Evolutionary conservation across 208 protist genomes (phyloP).

Genomic region (Porcisia hertigi): DNA sequence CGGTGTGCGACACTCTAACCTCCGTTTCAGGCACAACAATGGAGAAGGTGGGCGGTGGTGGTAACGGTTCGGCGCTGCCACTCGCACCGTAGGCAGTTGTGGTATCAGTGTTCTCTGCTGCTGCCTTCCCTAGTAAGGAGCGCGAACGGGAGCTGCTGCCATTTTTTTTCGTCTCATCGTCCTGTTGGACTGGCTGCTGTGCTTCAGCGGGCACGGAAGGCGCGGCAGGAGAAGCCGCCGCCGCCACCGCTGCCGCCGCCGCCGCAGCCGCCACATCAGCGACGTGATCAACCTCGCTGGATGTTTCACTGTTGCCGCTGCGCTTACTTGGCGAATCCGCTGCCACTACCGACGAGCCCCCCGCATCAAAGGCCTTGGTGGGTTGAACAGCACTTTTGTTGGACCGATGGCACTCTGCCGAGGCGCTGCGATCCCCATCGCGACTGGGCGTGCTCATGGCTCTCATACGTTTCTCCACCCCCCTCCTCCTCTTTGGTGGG

Average conservation of each 20-base stretch:
- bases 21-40: conserved; percentile 1
- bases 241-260: not conserved
- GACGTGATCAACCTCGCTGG: not conserved
- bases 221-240: not conserved
- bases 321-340: not conserved
- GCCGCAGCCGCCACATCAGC: not conserved
- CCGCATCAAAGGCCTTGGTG: not conserved
- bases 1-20: not conserved
- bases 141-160: not conserved
- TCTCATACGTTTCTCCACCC: not conserved
- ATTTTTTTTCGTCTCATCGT: not conserved
- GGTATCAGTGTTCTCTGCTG: no score
- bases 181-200: not conserved
- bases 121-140: not conserved
- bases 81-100: not conserved
- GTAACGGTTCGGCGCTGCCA: not conserved
- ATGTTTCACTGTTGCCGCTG: not conserved
- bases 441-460: not conserved
- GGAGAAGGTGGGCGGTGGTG: not conserved
- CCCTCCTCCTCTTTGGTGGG: not conserved
- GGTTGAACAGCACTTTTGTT: not conserved
- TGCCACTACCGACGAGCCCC: not conserved
- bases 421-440: not conserved
- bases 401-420: not conserved
- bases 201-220: not conserved